Percentiles rank a stretch among this genome's conserved stretches.
Conservation (phyloP, 2,329 filamentous ascomycete genomes). For the Neurospora sp. region DNA sequence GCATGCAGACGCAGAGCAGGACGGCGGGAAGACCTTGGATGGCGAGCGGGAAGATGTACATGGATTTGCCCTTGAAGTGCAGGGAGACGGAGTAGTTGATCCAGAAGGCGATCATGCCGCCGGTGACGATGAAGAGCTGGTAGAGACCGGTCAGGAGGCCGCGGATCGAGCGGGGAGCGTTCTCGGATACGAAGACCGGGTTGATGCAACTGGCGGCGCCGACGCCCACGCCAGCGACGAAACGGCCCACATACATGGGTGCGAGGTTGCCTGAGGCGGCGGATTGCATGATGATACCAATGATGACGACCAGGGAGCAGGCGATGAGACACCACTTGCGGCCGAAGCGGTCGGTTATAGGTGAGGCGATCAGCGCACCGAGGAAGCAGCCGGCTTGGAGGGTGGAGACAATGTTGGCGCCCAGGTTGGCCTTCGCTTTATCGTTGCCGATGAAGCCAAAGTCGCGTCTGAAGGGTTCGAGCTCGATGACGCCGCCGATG, state of each 20-base stretch:
- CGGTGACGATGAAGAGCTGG: slow-evolving; percentile 35
- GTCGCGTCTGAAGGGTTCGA: slow-evolving; percentile 41
- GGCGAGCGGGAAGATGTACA: slow-evolving; percentile 50
- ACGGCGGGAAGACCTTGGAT: slow-evolving; percentile 54
- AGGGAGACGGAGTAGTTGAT: slow-evolving; percentile 35
- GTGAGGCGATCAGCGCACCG: slow-evolving; percentile 35
- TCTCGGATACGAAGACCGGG: slow-evolving; percentile 35
- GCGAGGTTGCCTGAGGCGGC: slow-evolving; percentile 45
- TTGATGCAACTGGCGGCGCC: slow-evolving; percentile 33
- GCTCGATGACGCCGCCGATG: slow-evolving; percentile 55
- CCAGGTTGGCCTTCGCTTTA: slow-evolving; percentile 40
- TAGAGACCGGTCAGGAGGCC: slow-evolving; percentile 34
- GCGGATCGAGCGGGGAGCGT: slow-evolving; percentile 33
- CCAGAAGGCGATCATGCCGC: slow-evolving; percentile 34
- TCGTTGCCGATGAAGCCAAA: slow-evolving; percentile 37
- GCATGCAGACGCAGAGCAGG: slow-evolving; percentile 48
- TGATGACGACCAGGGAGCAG: slow-evolving; percentile 42
- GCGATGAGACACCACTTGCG: slow-evolving; percentile 43
- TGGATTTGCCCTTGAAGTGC: slow-evolving; percentile 28
- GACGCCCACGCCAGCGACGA: slow-evolving; percentile 36
- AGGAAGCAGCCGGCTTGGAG: slow-evolving; percentile 32
- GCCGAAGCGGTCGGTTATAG: slow-evolving; percentile 41
- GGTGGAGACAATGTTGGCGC: slow-evolving; percentile 56
- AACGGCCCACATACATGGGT: slow-evolving; percentile 53
- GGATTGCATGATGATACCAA: slow-evolving; percentile 52